Percentiles rank a stretch among this genome's conserved stretches.
phyloP scores from a whole-genome alignment of 176 grass and related monocot species.

The Raddia guianensis region DNA sequence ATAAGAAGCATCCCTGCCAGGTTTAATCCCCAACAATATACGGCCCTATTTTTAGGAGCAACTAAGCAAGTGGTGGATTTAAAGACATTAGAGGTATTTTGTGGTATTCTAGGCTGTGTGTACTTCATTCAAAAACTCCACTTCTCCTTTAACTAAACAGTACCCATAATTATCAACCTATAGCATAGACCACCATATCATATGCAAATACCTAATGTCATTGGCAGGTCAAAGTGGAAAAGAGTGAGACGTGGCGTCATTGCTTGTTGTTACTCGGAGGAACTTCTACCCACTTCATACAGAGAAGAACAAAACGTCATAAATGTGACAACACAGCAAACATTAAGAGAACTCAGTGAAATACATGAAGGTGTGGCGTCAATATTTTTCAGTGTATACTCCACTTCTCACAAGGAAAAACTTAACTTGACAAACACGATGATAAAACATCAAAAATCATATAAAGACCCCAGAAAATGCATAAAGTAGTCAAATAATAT shows the following conservation, averaged over 20 bases:
- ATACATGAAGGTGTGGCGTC: not conserved
- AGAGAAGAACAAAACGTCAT: not conserved
- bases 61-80: not conserved
- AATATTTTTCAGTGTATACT: not conserved
- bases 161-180: constrained; percentile 10
- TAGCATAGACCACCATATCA: constrained; percentile 2
- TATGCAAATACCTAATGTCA: constrained; percentile 1
- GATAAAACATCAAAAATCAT: not conserved
- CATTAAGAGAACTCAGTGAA: constrained; percentile 4
- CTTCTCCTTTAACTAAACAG: too few relatives aligned
- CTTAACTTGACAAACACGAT: constrained; percentile 6
- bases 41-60: not conserved
- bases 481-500: not conserved
- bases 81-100: too few relatives aligned
- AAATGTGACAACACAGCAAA: constrained; percentile 6
- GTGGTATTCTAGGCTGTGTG: too few relatives aligned
- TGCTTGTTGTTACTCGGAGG: not conserved
- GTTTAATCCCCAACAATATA: not conserved
- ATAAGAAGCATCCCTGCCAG: not conserved
- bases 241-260: not conserved
- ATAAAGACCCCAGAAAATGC: not conserved
- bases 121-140: too few relatives aligned
- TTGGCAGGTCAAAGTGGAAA: not conserved
- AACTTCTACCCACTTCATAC: not conserved
- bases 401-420: not conserved